Evolutionary conservation across 495 filamentous ascomycete species (phyloP), one percentile per base, ranked within the genome.

Genomic region (Cenococcum geophilum): DNA sequence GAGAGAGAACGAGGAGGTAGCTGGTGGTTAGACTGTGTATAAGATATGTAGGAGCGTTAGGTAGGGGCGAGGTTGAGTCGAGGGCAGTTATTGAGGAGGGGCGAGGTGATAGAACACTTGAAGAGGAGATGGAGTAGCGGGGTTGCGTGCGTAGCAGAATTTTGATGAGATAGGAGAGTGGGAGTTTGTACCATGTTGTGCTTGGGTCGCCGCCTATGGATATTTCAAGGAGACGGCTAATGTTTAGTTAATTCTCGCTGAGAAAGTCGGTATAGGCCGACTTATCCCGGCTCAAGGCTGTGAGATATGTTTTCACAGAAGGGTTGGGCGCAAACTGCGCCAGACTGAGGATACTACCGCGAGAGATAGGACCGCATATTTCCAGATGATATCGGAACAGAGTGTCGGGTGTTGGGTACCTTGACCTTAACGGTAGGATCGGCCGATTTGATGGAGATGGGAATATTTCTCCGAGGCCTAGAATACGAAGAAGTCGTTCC

Each of bases 121-220:
- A 78, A 8, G 78, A 81, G 16, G 80, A 80, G 64, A 82, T 82
- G 55, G 78, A 81, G 68, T 82, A 82, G 35, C 80, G 76, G 1
- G 79, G 76, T 35, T 77, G 76, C 45, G 76, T 70, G 36, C 68
- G 58, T 4, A 71, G 70, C 4, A 82, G 63, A 5, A 71, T 73
- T 62, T 80, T 77, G 49, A 81, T 55, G 34, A 80, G 66, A 51
- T 76, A 76, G 1, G 77, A 75, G 14, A 81, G 69, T 1, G 78
- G 78, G 1, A 81, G 59, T 1, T 59, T 45, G 0, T 67, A 62
- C 78, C 79, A 80, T 5, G 64, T 49, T n/a, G 57, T 53, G 14
- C 62, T 51, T 1, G 70, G 67, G 47, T 22, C 59, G 57, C 12
- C 51, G 48, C n/a, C 21, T 10, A 27, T 34, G n/a, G 25, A 40